Evolutionary conservation across 306 rosid genomes (phyloP).

Genomic region (Argentina anserina): DNA sequence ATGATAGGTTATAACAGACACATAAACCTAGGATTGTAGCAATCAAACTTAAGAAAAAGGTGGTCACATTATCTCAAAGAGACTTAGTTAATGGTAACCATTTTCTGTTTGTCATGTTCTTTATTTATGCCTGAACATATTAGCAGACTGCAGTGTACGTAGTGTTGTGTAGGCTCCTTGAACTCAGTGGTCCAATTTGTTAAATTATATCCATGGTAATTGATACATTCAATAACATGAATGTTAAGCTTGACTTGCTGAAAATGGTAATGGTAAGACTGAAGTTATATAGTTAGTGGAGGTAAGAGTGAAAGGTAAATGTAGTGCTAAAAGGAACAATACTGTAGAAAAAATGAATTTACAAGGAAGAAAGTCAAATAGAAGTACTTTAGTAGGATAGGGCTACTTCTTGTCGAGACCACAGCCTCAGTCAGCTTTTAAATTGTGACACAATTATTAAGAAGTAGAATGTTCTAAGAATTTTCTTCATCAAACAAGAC

Average conservation of each 20-base stretch:
- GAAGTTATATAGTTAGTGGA: not conserved
- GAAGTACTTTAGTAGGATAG: not conserved
- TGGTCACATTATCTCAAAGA: not conserved
- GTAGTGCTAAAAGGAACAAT: not conserved
- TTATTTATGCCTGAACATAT: not conserved
- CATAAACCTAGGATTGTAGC: not conserved
- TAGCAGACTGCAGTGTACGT: not conserved
- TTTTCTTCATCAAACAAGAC: not conserved
- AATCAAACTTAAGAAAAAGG: not conserved
- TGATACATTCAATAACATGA: not conserved
- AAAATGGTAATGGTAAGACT: not conserved
- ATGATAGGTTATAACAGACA: not conserved
- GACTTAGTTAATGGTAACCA: not conserved
- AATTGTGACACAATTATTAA: not conserved
- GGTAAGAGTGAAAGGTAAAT: not conserved
- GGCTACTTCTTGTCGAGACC: not conserved
- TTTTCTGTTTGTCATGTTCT: not conserved
- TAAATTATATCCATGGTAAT: not conserved
- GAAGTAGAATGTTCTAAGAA: not conserved
- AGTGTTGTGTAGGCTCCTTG: not conserved
- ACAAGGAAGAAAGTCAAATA: not conserved
- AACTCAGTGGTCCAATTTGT: not conserved
- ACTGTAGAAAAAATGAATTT: not conserved
- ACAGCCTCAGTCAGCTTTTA: not conserved
- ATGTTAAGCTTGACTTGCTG: no score